These are phyloP conservation scores for Fusarium brevicatenulatum DNA, from an alignment of 2,329 filamentous ascomycete species.

Conservation along the genomic window DNA sequence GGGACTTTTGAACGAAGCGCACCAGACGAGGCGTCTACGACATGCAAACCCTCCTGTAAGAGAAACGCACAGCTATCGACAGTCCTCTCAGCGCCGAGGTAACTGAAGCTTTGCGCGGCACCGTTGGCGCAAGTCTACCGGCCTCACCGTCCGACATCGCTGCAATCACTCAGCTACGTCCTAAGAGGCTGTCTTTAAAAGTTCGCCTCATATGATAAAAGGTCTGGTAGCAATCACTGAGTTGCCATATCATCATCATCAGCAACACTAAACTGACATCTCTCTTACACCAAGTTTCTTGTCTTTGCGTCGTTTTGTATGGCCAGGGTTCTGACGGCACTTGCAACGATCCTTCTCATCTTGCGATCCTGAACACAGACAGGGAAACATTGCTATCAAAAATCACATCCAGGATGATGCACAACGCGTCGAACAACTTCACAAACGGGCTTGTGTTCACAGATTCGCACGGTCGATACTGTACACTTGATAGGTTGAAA, in stretches of 20 bases:
- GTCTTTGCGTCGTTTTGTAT: neutral
- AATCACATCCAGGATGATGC: conserved; percentile 40
- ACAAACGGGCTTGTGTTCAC: conserved; percentile 22
- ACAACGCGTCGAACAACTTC: conserved; percentile 36
- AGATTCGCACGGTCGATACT: conserved; percentile 33
- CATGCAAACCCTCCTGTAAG: conserved; percentile 35
- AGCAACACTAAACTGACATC: conserved; percentile 18
- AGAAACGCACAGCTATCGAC: conserved; percentile 30
- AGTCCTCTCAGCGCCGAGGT: conserved; percentile 25
- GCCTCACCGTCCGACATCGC: conserved; percentile 43
- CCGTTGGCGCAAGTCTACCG: conserved; percentile 35
- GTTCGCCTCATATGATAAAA: conserved; percentile 23
- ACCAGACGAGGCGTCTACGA: conserved; percentile 27
- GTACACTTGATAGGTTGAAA: conserved; percentile 26
- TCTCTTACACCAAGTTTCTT: conserved; percentile 10
- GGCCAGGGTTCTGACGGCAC: conserved; percentile 37
- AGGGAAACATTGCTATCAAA: conserved; percentile 40
- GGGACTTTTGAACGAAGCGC: conserved; percentile 26
- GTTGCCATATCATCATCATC: conserved; percentile 17
- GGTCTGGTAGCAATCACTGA: conserved; percentile 23
- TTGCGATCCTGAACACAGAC: conserved; percentile 36
- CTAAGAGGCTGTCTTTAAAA: neutral
- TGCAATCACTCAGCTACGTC: conserved; percentile 9
- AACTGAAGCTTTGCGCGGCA: conserved; percentile 25
- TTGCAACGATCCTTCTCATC: conserved; percentile 41